phyloP scores from a whole-genome alignment of 352 stramenopile species.

The Globisporangium barbulae region DNA sequence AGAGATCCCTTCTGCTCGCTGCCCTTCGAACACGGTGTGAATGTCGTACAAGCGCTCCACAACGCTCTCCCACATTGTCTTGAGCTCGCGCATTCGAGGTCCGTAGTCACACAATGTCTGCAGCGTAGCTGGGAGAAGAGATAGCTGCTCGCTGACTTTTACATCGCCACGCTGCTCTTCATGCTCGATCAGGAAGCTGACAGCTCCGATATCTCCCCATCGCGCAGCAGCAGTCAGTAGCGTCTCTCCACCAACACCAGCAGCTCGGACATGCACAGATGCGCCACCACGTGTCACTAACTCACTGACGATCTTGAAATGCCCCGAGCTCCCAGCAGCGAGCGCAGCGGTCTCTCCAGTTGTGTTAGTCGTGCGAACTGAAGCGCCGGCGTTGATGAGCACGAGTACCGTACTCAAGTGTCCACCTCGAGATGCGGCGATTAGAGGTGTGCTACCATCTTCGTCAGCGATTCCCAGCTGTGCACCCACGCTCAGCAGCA shows the following conservation, averaged over 20 bases:
- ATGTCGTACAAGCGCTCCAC: background rate
- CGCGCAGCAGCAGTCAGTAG: conserved; percentile 15
- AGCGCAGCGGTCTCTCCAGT: background rate
- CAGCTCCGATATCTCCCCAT: conserved; percentile 17
- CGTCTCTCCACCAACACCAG: conserved; percentile 5
- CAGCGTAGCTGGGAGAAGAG: background rate
- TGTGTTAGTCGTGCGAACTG: background rate
- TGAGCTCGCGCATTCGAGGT: background rate
- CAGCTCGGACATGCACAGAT: conserved; percentile 1
- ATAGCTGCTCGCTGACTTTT: background rate
- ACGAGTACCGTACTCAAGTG: background rate
- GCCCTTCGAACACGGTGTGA: background rate
- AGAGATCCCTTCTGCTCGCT: background rate
- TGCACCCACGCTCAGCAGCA: background rate
- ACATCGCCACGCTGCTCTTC: background rate
- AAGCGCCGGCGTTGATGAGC: background rate
- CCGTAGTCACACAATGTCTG: conserved; percentile 5
- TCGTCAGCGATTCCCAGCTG: background rate
- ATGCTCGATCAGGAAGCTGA: conserved; percentile 19
- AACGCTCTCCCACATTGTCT: background rate
- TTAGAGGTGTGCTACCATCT: background rate
- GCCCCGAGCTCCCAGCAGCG: conserved; percentile 3
- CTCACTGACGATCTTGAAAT: background rate
- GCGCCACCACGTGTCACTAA: conserved; percentile 1
- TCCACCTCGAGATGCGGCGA: background rate